Percentiles rank a stretch among this genome's conserved stretches.
Conservation (phyloP, 192 early-diverging fungal species). For the Entomortierella parvispora region DNA sequence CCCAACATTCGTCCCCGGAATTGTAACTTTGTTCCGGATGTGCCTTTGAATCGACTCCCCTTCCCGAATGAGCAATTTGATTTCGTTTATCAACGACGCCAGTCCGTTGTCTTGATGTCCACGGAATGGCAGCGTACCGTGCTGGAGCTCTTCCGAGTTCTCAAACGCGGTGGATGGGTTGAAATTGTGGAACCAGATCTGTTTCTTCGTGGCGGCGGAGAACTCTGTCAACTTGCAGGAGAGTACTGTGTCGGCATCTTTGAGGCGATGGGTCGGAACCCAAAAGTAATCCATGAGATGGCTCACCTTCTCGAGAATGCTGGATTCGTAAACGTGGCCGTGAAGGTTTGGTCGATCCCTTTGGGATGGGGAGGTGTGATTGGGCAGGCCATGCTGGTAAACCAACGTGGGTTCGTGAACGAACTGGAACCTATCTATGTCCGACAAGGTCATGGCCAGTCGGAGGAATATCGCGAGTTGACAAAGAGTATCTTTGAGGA, state of each 20-base stretch:
- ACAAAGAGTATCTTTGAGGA: constrained; percentile 35
- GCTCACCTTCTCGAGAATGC: constrained; percentile 15
- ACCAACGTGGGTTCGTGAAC: constrained; percentile 34
- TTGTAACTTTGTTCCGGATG: constrained; percentile 23
- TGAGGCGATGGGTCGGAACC: constrained; percentile 42
- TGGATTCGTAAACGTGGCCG: constrained; percentile 27
- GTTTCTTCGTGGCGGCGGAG: constrained; percentile 30
- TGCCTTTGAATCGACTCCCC: constrained; percentile 38
- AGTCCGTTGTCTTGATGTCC: constrained; percentile 30
- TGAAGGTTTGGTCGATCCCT: constrained; percentile 38
- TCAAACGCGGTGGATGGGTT: constrained; percentile 48
- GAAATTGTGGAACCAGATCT: constrained; percentile 44
- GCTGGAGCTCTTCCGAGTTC: constrained; percentile 38
- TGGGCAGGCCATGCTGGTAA: constrained; percentile 37
- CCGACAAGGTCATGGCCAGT: constrained; percentile 24
- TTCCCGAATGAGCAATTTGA: constrained; percentile 52
- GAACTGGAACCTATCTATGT: constrained; percentile 45
- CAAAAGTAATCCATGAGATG: constrained; percentile 45
- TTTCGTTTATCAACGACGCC: constrained; percentile 51
- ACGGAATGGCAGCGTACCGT: constrained; percentile 44
- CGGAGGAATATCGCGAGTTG: constrained; percentile 23
- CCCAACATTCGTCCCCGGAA: constrained; percentile 28
- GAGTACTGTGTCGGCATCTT: constrained; percentile 35
- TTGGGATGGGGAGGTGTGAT: constrained; percentile 37
- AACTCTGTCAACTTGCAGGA: constrained; percentile 38